Conservation (phyloP, 2,329 filamentous ascomycete genomes). For the Phaeophleospora eucalypticola region DNA sequence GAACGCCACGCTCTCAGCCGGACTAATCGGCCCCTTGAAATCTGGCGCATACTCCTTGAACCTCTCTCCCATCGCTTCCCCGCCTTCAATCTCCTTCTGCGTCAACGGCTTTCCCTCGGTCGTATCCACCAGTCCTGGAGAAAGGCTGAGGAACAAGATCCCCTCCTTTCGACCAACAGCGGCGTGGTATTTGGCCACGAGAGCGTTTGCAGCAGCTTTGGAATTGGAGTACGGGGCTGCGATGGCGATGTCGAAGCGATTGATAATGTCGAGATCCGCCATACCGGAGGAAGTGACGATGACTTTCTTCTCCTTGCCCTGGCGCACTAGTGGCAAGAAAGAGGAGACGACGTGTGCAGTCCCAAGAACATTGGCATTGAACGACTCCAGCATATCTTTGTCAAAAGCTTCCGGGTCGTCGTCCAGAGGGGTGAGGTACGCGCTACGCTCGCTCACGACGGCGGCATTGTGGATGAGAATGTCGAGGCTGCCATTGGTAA, state of each 20-base stretch:
- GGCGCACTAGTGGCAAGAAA: conserved; percentile 29
- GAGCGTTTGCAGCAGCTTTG: conserved; percentile 27
- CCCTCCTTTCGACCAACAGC: conserved; percentile 24
- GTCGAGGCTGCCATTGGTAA: conserved; percentile 29
- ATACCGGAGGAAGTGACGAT: conserved; percentile 26
- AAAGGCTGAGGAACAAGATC: conserved; percentile 26
- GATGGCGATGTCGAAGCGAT: conserved; percentile 16
- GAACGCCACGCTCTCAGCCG: conserved; percentile 27
- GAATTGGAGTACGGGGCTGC: conserved; percentile 24
- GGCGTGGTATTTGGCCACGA: conserved; percentile 28
- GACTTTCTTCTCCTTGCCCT: conserved; percentile 26
- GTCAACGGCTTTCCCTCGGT: conserved; percentile 15
- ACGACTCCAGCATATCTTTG: conserved; percentile 15
- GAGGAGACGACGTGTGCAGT: conserved; percentile 22
- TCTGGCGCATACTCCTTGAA: conserved; percentile 33
- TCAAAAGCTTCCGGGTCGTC: conserved; percentile 16
- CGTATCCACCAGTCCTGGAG: conserved; percentile 29
- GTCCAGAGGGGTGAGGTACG: conserved; percentile 20
- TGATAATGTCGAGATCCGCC: conserved; percentile 27
- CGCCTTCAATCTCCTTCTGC: conserved; percentile 25
- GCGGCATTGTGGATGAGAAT: conserved; percentile 34
- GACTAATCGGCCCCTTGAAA: conserved; percentile 27
- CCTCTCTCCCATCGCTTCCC: conserved; percentile 30
- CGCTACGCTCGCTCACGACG: conserved; percentile 12
- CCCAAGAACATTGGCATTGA: conserved; percentile 28